A percentile compares a stretch with the other conserved stretches of the same genome.
phyloP scores from a whole-genome alignment of 345 rosid genomes.

The Lepidium africanum region DNA sequence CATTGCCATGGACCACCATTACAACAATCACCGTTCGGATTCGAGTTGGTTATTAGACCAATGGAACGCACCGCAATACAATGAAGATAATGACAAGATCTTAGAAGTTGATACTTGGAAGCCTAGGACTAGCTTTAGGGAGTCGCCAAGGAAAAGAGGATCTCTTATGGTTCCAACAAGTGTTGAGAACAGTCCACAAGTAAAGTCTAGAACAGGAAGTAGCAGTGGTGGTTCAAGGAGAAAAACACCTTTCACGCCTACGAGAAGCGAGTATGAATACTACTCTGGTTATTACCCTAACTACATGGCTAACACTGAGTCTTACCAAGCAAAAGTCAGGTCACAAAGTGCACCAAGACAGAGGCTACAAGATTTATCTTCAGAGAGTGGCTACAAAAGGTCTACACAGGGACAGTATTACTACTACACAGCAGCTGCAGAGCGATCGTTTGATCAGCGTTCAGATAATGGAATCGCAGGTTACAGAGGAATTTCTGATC shows the following conservation, averaged over 20 bases:
- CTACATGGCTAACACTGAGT: conserved; percentile 91
- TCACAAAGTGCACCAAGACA: conserved; percentile 95
- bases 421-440: conserved; percentile 24
- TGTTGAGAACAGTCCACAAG: conserved; percentile 67
- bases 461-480: conserved; percentile 32
- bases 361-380: conserved; percentile 48
- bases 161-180: conserved; percentile 36
- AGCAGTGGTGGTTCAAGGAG: conserved; percentile 43
- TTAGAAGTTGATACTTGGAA: conserved; percentile 97
- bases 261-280: conserved; percentile 59
- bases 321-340: conserved; percentile 75
- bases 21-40: conserved; percentile 27
- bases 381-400: conserved; percentile 24
- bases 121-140: conserved; percentile 62
- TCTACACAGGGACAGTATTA: conserved; percentile 37
- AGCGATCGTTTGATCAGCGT: conserved; percentile 29
- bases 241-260: conserved; percentile 74
- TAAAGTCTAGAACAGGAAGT: conserved; percentile 61
- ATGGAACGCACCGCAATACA: conserved; percentile 39
- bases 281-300: conserved; percentile 62
- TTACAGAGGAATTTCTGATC: conserved; percentile 1
- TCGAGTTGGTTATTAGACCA: conserved; percentile 57
- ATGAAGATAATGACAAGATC: conserved; percentile 61
- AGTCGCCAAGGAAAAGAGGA: conserved; percentile 46
- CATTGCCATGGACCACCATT: conserved; percentile 25